A percentile compares a stretch with the other conserved stretches of the same genome.
phyloP scores from a whole-genome alignment of 108 stramenopile species.

The Skeletonema grethae region DNA sequence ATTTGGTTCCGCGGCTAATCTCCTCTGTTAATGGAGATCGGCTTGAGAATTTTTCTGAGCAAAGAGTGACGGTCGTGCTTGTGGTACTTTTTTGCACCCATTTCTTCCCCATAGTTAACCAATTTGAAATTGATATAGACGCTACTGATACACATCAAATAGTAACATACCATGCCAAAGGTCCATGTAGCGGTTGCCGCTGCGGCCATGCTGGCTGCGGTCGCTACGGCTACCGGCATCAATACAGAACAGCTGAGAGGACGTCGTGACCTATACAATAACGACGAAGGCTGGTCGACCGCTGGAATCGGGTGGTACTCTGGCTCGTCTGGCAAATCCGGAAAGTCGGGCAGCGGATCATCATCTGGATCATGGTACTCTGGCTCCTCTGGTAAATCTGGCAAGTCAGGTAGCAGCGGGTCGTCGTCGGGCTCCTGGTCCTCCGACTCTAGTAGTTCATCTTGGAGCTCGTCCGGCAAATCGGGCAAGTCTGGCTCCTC shows the following conservation, averaged over 20 bases:
- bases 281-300: not conserved
- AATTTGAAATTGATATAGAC: not conserved
- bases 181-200: not conserved
- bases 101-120: not conserved
- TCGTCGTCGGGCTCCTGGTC: no score
- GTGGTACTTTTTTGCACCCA: not conserved
- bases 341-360: not conserved
- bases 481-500: not conserved
- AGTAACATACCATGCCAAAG: not conserved
- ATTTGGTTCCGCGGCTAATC: no score
- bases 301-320: not conserved
- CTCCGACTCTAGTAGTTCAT: not conserved
- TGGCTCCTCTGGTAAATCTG: not conserved
- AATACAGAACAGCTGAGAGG: not conserved
- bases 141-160: not conserved
- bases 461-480: not conserved
- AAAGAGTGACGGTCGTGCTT: not conserved
- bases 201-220: not conserved
- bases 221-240: not conserved
- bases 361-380: not conserved
- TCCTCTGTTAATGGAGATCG: no score
- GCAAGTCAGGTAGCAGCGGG: conserved; percentile 27
- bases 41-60: not conserved
- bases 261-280: not conserved
- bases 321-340: not conserved